Evolutionary conservation across 2,329 filamentous ascomycete genomes (phyloP).

Genomic region (Neofusicoccum umdonicola): DNA sequence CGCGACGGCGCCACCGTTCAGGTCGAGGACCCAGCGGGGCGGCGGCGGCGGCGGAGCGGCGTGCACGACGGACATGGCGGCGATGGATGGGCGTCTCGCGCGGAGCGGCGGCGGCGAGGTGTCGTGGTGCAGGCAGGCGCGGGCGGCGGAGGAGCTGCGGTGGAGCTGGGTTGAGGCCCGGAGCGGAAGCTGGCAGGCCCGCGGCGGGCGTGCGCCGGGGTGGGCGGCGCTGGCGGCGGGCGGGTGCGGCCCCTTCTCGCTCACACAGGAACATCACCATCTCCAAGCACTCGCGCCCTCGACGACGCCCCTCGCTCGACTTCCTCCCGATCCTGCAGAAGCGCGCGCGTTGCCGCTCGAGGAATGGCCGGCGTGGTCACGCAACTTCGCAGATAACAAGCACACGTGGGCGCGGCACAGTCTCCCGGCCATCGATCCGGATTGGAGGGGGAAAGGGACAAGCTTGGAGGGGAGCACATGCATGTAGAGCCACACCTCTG

Average conservation of each 20-base stretch:
- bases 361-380: conserved; percentile 13
- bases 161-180: background rate
- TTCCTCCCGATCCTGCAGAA: background rate
- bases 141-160: conserved; percentile 11
- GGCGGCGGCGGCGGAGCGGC: conserved; percentile 45
- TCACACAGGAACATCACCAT: conserved; percentile 14
- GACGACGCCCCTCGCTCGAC: background rate
- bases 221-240: background rate
- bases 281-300: background rate
- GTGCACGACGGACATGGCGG: conserved; percentile 21
- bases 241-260: conserved; percentile 11
- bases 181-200: conserved; percentile 2
- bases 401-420: conserved; percentile 7
- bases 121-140: background rate
- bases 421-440: conserved; percentile 1
- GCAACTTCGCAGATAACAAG: conserved; percentile 14
- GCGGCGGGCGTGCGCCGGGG: background rate
- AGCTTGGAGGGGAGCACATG: conserved; percentile 18
- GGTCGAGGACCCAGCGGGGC: conserved; percentile 80
- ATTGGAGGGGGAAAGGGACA: conserved; percentile 18
- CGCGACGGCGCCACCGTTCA: conserved; percentile 66
- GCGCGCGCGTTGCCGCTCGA: background rate
- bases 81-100: background rate
- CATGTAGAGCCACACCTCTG: conserved; percentile 14
- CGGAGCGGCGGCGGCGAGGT: background rate